Conservation (phyloP, 2,329 filamentous ascomycete genomes). For the Macrophomina tecta region DNA sequence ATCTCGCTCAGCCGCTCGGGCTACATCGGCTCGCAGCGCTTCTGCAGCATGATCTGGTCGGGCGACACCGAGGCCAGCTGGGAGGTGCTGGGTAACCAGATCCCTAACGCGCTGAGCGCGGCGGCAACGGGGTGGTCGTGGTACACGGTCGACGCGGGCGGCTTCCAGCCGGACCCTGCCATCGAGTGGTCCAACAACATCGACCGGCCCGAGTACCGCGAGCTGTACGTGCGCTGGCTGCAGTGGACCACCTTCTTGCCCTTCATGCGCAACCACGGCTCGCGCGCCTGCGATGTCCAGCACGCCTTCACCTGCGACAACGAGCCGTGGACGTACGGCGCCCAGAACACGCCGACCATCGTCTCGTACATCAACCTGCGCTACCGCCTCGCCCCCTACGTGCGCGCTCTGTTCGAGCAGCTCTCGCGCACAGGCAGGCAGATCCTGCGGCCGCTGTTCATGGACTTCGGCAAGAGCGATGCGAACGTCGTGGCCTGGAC, state of each 20-base stretch:
- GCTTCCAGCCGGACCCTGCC: slow-evolving; percentile 41
- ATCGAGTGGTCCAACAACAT: slow-evolving; percentile 43
- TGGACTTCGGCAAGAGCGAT: slow-evolving; percentile 46
- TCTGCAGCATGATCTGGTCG: slow-evolving; percentile 42
- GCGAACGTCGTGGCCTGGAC: slow-evolving; percentile 35
- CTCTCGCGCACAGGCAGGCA: slow-evolving; percentile 42
- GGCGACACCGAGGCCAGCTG: slow-evolving; percentile 39
- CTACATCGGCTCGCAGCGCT: slow-evolving; percentile 41
- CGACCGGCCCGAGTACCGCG: slow-evolving; percentile 37
- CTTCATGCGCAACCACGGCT: slow-evolving; percentile 42
- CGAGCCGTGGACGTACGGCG: slow-evolving; percentile 41
- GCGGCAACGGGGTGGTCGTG: slow-evolving; percentile 38
- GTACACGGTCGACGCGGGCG: slow-evolving; percentile 41
- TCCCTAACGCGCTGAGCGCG: slow-evolving; percentile 37
- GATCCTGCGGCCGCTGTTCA: slow-evolving; percentile 48
- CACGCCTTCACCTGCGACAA: slow-evolving; percentile 47
- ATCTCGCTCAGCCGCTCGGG: slow-evolving; percentile 38
- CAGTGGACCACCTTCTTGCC: slow-evolving; percentile 42
- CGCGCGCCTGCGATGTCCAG: slow-evolving; percentile 37
- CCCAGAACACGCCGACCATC: slow-evolving; percentile 37
- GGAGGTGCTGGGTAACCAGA: slow-evolving; percentile 38
- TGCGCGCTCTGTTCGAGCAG: slow-evolving; percentile 41
- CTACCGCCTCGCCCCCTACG: slow-evolving; percentile 38
- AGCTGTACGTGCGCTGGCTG: slow-evolving; percentile 41
- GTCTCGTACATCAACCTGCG: slow-evolving; percentile 39